Base-by-base conservation (phyloP, 2,329 filamentous ascomycete genomes). In the Colletotrichum costaricense region DNA sequence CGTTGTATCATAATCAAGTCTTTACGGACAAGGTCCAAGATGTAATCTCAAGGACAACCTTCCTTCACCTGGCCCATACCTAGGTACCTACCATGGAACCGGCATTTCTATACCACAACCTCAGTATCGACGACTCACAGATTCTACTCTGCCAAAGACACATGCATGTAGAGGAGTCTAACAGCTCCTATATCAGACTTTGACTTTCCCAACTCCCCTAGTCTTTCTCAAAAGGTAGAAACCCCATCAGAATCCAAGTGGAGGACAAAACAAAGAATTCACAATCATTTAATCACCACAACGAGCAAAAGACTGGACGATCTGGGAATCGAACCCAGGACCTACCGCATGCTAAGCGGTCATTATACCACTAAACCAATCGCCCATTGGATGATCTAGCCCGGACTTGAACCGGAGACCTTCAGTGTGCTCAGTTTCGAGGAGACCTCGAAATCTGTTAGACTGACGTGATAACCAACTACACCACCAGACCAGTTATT, bases 381-480 rank as follows among this genome's bases (percentile, higher is more conserved):
- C 69, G 69, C 69, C 69, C 69, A 38, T 1, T 0, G 1, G 5
- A 33, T 73, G 70, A 73, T 73, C 62, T 70, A 64, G 70, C 70
- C 70, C 70, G 70, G 70, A 73, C 70, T 73, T 73, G 70, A 73
- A 70, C 70, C 70, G 70, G 70, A 73, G 70, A 73, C 70, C 67
- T 73, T 70, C 70, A 73, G 70, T 73, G 70, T 65, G 28, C 59
- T 2, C 49, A 65, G 22, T 8, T 12, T 8, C 52, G 52, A 33
- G 19, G 26, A 3, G 22, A 12, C 14, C 46, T 55, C 30, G 19
- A 28, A n/a, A n/a, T 19, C 14, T 81, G 83, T 86, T 86, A 85
- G 82, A 85, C 83, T 84, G 82, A 85, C 81, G 84, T 85, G 84
- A 85, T 85, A 84, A 85, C 83, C 84, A 85, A 85, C 84, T 81